These are phyloP conservation scores for Cinnamomum micranthum DNA, from an alignment of 164 flowering plant genomes.

Conservation along the genomic window DNA sequence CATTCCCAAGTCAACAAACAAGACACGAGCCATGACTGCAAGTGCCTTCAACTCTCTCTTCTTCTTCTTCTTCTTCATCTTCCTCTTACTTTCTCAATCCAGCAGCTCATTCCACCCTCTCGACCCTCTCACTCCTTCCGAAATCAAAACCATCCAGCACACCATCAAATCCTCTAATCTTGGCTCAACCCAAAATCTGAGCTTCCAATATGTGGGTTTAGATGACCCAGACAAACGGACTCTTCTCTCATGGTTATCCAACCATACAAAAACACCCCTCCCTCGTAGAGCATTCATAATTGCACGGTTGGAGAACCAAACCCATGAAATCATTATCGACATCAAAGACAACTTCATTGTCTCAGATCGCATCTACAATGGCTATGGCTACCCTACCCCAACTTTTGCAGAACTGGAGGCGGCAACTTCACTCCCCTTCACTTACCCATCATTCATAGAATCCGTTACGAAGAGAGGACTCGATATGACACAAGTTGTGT, in stretches of 20 bases:
- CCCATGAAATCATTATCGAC: constrained; percentile 48
- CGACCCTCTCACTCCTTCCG: constrained; percentile 45
- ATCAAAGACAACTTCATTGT: constrained; percentile 18
- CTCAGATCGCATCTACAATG: constrained; percentile 30
- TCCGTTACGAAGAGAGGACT: constrained; percentile 38
- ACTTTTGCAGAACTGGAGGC: constrained; percentile 30
- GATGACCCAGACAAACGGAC: constrained; percentile 38
- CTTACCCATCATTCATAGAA: constrained; percentile 25
- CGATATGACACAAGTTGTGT: constrained; percentile 38
- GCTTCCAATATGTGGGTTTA: constrained; percentile 40
- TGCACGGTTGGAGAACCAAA: constrained; percentile 28
- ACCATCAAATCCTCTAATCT: constrained; percentile 6
- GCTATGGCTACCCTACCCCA: constrained; percentile 34
- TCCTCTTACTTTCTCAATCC: background rate
- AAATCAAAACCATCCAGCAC: constrained; percentile 22
- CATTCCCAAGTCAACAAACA: constrained; percentile 15
- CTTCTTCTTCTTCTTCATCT: background rate
- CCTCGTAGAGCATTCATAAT: constrained; percentile 45
- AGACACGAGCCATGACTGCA: background rate
- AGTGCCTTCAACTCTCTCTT: background rate
- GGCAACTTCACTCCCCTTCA: constrained; percentile 33
- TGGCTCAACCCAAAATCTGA: too few species aligned
- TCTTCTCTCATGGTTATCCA: constrained; percentile 32
- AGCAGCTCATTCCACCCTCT: constrained; percentile 30
- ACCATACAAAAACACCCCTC: constrained; percentile 6